Evolutionary conservation across 345 rosid species (phyloP), one percentile per base, ranked within the genome.

Genomic region (Zanthoxylum bungeanum): DNA sequence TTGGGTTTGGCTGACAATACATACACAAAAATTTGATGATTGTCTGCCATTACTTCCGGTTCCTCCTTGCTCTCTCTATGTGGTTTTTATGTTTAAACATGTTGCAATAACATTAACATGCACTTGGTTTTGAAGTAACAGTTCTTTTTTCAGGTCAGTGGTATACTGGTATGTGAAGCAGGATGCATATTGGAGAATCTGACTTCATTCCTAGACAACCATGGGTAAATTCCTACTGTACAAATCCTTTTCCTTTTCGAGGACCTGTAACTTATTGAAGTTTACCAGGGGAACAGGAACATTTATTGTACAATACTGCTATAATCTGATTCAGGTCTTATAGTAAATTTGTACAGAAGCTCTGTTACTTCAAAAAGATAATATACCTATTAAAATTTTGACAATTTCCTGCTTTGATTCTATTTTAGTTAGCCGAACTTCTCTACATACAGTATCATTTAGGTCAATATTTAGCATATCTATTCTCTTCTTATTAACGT

Each of bases 181-280:
- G 99, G 98, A 68, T 92, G 99, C 86, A 94, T 94, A 80, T 80
- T 92, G 87, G 97, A 92, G 87, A 91, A 89, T 80, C 80, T 94
- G 69, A 80, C 83, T 58, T 82, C 91, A 65, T 92, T 85, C 77
- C 84, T 95, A 52, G 99, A 92, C 78, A 74, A 79, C 68, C 84
- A 87, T 80, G 96, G 99, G 97, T 93, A 85, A 77, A 60, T 66
- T 57, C 69, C 74, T 67, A 46, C 44, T 22, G 59, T 7, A 40
- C 22, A 19, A 28, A 71, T 55, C 44, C 31, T 22, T 57, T 70
- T 56, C 67, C 67, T 59, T 55, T 42, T 40, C 46, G 6, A 44
- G 40, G 52, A 49, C 59, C 52, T 30, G 34, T 30, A 42, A 17
- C 27, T 19, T 42, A 33, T 16, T 44, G 34, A 50, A 68, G 60